These are phyloP conservation scores for Mortierella sp. DNA, from an alignment of 371 early-diverging fungal genomes.

Conservation along the genomic window DNA sequence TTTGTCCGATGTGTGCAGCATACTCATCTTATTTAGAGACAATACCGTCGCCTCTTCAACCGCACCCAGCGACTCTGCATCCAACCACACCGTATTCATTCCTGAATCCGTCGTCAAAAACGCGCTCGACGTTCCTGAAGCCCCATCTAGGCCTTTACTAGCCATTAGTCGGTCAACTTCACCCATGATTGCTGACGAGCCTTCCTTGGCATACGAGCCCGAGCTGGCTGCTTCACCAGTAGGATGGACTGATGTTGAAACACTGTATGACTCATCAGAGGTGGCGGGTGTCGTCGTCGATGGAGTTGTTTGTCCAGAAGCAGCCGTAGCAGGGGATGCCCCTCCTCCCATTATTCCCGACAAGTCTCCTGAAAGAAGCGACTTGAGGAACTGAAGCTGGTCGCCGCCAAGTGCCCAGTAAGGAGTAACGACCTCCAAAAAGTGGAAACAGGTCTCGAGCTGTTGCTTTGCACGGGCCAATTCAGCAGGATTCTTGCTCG, in stretches of 20 bases:
- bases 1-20: neutral
- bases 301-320: neutral
- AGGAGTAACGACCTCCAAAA: neutral
- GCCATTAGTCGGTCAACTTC: neutral
- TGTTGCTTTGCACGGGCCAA: neutral
- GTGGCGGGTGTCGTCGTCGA: neutral
- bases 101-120: constrained; percentile 12
- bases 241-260: neutral
- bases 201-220: neutral
- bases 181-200: neutral
- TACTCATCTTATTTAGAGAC: neutral
- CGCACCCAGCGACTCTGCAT: neutral
- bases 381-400: neutral
- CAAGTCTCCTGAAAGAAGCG: neutral
- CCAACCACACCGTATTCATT: neutral
- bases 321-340: neutral
- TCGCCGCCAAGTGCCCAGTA: neutral
- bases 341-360: neutral
- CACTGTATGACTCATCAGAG: neutral
- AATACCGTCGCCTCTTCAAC: constrained; percentile 2
- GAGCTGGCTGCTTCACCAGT: too few relatives aligned
- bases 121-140: neutral
- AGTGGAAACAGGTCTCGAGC: neutral
- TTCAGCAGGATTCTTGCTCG: neutral
- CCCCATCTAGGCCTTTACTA: neutral